These are phyloP conservation scores for Claviceps paspali DNA, from an alignment of 2,329 filamentous ascomycete species.

Conservation along the genomic window DNA sequence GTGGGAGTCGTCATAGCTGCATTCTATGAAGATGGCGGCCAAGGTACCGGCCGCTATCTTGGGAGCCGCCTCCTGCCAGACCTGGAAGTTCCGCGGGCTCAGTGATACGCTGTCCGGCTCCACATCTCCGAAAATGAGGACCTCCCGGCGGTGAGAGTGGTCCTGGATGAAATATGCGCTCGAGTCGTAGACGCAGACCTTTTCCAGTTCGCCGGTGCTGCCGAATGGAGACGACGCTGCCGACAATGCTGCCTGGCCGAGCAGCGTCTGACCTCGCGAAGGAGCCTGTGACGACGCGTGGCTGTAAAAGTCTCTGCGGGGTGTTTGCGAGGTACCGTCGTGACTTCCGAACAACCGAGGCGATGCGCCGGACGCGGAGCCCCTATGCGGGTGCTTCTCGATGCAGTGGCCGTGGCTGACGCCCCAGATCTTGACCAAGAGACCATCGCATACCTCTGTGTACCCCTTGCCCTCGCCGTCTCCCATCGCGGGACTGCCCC, in stretches of 20 bases:
- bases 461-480: constrained; percentile 71
- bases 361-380: constrained; percentile 33
- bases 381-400: constrained; percentile 53
- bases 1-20: constrained; percentile 75
- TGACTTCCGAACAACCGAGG: constrained; percentile 34
- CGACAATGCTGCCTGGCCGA: constrained; percentile 16
- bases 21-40: constrained; percentile 83
- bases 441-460: constrained; percentile 71
- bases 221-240: constrained; percentile 11
- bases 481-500: constrained; percentile 71
- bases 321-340: constrained; percentile 24
- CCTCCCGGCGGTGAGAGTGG: constrained; percentile 51
- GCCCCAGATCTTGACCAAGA: constrained; percentile 76
- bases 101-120: constrained; percentile 80
- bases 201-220: constrained; percentile 26
- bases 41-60: constrained; percentile 63
- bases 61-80: constrained; percentile 81
- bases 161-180: constrained; percentile 90
- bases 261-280: constrained; percentile 12
- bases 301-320: constrained; percentile 14
- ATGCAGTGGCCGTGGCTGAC: constrained; percentile 87
- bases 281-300: constrained; percentile 6
- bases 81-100: constrained; percentile 60
- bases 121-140: constrained; percentile 90
- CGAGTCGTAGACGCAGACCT: constrained; percentile 63